A percentile compares a stretch with the other conserved stretches of the same genome.
Evolutionary conservation across 164 flowering plant species (phyloP).

Genomic region (Taxillus chinensis): DNA sequence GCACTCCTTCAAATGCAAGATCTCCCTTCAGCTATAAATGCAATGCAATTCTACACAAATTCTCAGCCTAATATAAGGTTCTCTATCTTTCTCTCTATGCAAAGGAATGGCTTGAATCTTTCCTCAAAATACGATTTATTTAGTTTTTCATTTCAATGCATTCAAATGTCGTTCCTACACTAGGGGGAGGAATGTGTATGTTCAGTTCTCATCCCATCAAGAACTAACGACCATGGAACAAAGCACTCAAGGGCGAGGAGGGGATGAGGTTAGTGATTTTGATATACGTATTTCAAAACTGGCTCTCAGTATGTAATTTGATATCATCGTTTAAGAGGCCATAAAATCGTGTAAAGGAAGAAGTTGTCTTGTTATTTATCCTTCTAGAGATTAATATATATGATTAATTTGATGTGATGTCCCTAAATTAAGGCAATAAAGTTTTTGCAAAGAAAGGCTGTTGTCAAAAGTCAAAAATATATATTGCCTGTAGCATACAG

Average conservation of each 20-base stretch:
- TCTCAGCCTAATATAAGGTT: conserved; percentile 87
- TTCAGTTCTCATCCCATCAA: conserved; percentile 97
- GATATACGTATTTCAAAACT: no score
- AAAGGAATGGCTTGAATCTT: not conserved
- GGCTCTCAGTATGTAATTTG: no score
- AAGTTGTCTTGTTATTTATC: no score
- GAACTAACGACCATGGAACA: conserved; percentile 88
- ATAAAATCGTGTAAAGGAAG: no score
- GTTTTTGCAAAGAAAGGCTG: no score
- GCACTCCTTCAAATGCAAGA: conserved; percentile 99
- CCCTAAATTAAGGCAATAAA: no score
- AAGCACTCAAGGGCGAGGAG: conserved; percentile 70
- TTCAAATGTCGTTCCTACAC: not conserved
- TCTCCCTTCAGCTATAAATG: conserved; percentile 65
- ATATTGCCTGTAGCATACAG: no score
- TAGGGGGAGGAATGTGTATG: conserved; percentile 95
- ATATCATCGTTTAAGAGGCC: no score
- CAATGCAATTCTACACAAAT: conserved; percentile 66
- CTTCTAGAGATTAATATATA: no score
- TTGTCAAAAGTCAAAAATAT: no score
- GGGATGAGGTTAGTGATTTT: conserved; percentile 65
- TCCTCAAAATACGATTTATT: not conserved
- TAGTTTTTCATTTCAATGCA: conserved; percentile 1
- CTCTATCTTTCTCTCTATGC: not conserved
- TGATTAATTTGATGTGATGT: no score